These are phyloP conservation scores for Helianthus tuberosus DNA, from an alignment of 129 eudicot species.

Conservation along the genomic window DNA sequence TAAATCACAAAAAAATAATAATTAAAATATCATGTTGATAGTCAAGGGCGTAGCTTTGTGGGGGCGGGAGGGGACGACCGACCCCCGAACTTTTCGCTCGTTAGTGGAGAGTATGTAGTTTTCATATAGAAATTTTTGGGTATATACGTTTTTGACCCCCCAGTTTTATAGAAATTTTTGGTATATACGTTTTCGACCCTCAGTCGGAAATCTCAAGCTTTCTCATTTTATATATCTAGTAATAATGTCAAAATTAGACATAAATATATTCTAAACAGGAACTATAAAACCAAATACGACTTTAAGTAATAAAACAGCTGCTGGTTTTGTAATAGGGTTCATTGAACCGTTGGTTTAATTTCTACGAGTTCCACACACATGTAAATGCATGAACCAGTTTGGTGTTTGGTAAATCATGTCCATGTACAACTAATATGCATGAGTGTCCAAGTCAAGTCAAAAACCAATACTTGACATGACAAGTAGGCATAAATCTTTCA, in stretches of 20 bases:
- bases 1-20: too few species aligned
- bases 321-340: constrained; percentile 21
- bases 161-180: too few species aligned
- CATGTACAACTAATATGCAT: constrained; percentile 23
- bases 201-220: too few species aligned
- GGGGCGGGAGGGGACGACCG: too few species aligned
- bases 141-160: too few species aligned
- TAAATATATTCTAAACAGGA: not conserved
- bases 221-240: too few species aligned
- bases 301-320: constrained; percentile 16
- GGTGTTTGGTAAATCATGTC: not conserved
- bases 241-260: constrained; percentile 26
- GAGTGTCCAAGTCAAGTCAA: constrained; percentile 24
- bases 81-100: too few species aligned
- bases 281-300: not conserved
- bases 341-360: constrained; percentile 18
- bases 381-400: constrained; percentile 34
- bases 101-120: too few species aligned
- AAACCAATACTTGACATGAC: constrained; percentile 10
- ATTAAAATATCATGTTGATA: too few species aligned
- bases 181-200: too few species aligned
- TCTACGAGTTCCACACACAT: constrained; percentile 41
- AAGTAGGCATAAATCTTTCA: not conserved
- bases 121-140: too few species aligned
- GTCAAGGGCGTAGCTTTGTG: too few species aligned